Percentiles rank a stretch among this genome's conserved stretches.
Conservation (phyloP, 176 grass and related monocot species). For the bread wheat (Triticum aestivum) region DNA sequence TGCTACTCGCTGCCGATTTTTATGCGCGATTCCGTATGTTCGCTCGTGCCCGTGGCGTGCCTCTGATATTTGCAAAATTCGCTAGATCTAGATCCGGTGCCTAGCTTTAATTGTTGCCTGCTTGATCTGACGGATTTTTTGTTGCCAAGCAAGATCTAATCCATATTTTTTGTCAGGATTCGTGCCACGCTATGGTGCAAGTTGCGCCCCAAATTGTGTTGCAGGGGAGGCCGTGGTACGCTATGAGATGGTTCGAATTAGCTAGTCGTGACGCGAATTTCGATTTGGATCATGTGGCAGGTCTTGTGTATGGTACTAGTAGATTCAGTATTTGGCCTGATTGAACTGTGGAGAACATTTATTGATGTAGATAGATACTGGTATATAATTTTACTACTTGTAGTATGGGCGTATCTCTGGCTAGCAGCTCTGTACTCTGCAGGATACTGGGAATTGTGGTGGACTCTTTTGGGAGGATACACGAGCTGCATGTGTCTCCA, state of each 20-base stretch:
- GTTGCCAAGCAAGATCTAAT: background rate
- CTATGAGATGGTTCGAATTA: background rate
- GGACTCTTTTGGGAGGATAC: background rate
- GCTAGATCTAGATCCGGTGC: slow-evolving; percentile 38
- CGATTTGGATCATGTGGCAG: background rate
- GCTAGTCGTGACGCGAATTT: background rate
- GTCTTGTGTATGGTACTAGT: background rate
- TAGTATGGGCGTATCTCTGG: background rate
- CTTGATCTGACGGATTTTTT: background rate
- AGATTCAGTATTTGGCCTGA: background rate
- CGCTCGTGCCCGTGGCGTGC: background rate
- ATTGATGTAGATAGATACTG: background rate
- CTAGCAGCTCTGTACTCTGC: background rate
- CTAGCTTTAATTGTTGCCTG: background rate
- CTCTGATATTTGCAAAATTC: background rate
- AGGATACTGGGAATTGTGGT: background rate
- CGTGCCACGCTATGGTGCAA: background rate
- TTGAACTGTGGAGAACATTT: slow-evolving; percentile 1
- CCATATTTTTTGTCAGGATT: background rate
- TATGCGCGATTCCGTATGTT: no score
- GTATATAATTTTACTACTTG: background rate
- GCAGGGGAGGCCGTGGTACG: background rate
- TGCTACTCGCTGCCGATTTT: background rate
- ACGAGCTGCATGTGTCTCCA: background rate
- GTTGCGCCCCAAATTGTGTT: background rate